Percentiles rank a stretch among this genome's conserved stretches.
Evolutionary conservation across 495 filamentous ascomycete genomes (phyloP).

Genomic region (Neurospora discreta): DNA sequence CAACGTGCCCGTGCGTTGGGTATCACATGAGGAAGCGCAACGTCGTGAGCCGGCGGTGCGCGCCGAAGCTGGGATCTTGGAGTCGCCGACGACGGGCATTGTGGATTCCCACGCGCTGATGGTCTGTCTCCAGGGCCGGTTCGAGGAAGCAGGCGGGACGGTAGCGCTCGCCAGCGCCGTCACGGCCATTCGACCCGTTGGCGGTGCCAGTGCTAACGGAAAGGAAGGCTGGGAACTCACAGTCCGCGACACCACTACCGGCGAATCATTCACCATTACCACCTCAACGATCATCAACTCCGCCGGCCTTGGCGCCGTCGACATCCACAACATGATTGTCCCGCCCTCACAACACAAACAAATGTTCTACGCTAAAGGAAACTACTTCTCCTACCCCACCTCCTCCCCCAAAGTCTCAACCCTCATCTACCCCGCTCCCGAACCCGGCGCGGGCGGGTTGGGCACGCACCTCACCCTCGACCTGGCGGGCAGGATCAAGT

Average conservation of each 20-base stretch:
- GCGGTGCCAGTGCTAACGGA: conserved; percentile 40
- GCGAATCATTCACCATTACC: conserved; percentile 49
- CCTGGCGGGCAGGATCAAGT: conserved; percentile 72
- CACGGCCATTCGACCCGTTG: conserved; percentile 44
- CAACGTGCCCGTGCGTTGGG: conserved; percentile 61
- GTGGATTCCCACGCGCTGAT: conserved; percentile 80
- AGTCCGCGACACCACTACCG: conserved; percentile 30
- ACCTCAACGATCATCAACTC: conserved; percentile 71
- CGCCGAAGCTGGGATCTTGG: conserved; percentile 64
- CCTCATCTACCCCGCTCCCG: conserved; percentile 76
- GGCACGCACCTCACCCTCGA: conserved; percentile 93
- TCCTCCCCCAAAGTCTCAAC: conserved; percentile 55
- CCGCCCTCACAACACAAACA: conserved; percentile 43
- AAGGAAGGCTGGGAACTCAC: conserved; percentile 33
- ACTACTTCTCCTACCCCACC: conserved; percentile 78
- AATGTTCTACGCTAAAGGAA: conserved; percentile 83
- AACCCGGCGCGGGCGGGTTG: conserved; percentile 69
- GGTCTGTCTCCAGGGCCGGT: conserved; percentile 60
- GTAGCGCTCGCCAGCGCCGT: conserved; percentile 56
- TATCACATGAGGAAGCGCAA: conserved; percentile 48
- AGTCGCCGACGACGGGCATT: conserved; percentile 78
- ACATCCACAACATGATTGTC: conserved; percentile 72
- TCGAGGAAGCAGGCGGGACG: conserved; percentile 69
- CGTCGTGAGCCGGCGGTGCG: conserved; percentile 62
- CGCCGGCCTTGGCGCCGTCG: conserved; percentile 68